Evolutionary conservation across 768 basidiomycete genomes (phyloP).

Genomic region (Pholiota microspora): DNA sequence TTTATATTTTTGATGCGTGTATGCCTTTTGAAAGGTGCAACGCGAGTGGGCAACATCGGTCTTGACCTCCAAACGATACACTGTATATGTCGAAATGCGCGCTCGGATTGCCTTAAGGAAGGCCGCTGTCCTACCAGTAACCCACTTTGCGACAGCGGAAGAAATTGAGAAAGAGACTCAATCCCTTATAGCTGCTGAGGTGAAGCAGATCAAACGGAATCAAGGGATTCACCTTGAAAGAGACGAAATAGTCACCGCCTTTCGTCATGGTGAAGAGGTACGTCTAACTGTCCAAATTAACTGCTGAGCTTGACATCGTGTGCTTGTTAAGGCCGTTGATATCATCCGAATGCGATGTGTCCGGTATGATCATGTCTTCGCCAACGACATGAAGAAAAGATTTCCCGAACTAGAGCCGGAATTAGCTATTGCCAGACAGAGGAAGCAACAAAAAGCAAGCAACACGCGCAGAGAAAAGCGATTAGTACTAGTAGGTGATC

Average conservation of each 20-base stretch:
- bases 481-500: too few relatives aligned
- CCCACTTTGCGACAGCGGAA: background rate
- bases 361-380: constrained; percentile 29
- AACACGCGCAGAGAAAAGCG: background rate
- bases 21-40: constrained; percentile 11
- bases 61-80: constrained; percentile 7
- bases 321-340: constrained; percentile 17
- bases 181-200: constrained; percentile 7
- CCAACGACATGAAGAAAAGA: constrained; percentile 19
- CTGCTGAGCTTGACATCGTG: background rate
- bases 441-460: background rate
- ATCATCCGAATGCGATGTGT: constrained; percentile 31
- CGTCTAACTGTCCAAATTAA: background rate
- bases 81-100: constrained; percentile 23
- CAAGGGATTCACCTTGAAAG: constrained; percentile 5
- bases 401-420: background rate
- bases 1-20: too few relatives aligned
- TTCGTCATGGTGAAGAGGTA: constrained; percentile 29
- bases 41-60: constrained; percentile 17
- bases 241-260: constrained; percentile 20
- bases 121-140: constrained; percentile 9
- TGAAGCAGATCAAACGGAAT: constrained; percentile 8
- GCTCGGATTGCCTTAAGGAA: constrained; percentile 24
- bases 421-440: background rate
- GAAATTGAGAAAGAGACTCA: constrained; percentile 11